These are phyloP conservation scores for Pyrenochaeta sp. DNA, from an alignment of 2,329 filamentous ascomycete species.

Conservation along the genomic window DNA sequence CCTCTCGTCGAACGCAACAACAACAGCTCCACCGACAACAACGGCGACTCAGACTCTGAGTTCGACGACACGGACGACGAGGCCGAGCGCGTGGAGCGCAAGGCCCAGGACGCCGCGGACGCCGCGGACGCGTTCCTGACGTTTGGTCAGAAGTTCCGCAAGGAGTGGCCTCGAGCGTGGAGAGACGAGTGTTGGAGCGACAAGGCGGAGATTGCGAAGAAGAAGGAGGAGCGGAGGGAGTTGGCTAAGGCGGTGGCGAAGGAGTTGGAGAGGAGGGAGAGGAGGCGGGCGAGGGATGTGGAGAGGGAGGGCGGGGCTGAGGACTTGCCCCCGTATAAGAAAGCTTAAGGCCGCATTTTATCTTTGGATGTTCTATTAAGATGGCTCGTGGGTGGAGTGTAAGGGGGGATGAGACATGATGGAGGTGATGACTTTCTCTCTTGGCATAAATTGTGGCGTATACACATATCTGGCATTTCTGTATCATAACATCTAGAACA, in stretches of 20 bases:
- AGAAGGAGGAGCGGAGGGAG: constrained; percentile 41
- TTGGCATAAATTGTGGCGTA: constrained; percentile 13
- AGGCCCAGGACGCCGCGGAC: constrained; percentile 38
- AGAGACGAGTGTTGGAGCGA: no score
- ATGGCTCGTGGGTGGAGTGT: background rate
- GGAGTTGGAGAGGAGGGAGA: constrained; percentile 36
- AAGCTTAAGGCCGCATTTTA: constrained; percentile 15
- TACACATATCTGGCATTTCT: background rate
- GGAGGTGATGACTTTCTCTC: constrained; percentile 5
- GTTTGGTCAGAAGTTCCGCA: constrained; percentile 40
- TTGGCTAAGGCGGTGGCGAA: constrained; percentile 40
- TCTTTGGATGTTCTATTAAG: background rate
- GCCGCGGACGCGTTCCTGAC: constrained; percentile 34
- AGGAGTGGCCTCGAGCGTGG: constrained; percentile 38
- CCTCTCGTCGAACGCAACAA: constrained; percentile 25
- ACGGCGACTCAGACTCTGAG: constrained; percentile 33
- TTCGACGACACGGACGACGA: constrained; percentile 43
- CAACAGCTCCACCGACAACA: constrained; percentile 18
- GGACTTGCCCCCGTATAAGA: constrained; percentile 34
- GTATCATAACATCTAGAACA: background rate
- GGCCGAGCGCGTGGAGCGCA: constrained; percentile 34
- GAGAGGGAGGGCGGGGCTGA: constrained; percentile 22
- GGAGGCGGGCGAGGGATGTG: constrained; percentile 31
- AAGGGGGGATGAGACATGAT: background rate
- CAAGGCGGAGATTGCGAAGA: constrained; percentile 36